phyloP scores from a whole-genome alignment of 495 filamentous ascomycete genomes.

The Emericellopsis terricola region DNA sequence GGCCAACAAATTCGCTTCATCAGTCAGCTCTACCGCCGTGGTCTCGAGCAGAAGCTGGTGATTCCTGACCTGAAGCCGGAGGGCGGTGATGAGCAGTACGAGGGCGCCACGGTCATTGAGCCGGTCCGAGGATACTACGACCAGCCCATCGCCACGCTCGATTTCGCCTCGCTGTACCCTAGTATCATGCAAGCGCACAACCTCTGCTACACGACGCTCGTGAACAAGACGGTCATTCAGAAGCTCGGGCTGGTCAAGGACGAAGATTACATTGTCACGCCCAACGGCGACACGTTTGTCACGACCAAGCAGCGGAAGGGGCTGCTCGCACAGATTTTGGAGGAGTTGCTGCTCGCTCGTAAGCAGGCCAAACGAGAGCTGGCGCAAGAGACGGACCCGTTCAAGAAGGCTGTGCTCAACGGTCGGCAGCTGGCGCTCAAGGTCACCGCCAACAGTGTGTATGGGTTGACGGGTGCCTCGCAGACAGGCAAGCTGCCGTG shows the following conservation, averaged over 20 bases:
- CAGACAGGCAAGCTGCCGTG: conserved; percentile 82
- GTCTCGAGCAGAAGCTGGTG: conserved; percentile 76
- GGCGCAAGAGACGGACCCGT: conserved; percentile 79
- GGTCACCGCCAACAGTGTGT: conserved; percentile 93
- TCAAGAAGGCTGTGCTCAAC: conserved; percentile 95
- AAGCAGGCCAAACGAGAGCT: conserved; percentile 87
- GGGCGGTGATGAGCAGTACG: conserved; percentile 68
- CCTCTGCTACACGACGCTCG: conserved; percentile 88
- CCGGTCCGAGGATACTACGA: conserved; percentile 82
- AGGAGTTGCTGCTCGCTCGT: conserved; percentile 74
- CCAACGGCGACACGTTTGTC: conserved; percentile 84
- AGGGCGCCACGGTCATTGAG: conserved; percentile 96
- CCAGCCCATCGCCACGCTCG: conserved; percentile 87
- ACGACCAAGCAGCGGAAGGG: conserved; percentile 82
- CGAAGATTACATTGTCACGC: conserved; percentile 91
- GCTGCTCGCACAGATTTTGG: conserved; percentile 82
- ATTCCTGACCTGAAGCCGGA: conserved; percentile 64
- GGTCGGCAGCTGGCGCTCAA: conserved; percentile 94
- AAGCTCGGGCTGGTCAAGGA: conserved; percentile 57
- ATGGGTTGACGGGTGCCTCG: conserved; percentile 91
- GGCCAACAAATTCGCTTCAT: conserved; percentile 97
- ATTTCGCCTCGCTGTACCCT: conserved; percentile 97
- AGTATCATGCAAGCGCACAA: conserved; percentile 99
- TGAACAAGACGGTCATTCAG: conserved; percentile 66
- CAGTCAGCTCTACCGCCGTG: conserved; percentile 92